Base-by-base conservation (phyloP, 805 yeast species). In the Saccharomycopsis sp. region DNA sequence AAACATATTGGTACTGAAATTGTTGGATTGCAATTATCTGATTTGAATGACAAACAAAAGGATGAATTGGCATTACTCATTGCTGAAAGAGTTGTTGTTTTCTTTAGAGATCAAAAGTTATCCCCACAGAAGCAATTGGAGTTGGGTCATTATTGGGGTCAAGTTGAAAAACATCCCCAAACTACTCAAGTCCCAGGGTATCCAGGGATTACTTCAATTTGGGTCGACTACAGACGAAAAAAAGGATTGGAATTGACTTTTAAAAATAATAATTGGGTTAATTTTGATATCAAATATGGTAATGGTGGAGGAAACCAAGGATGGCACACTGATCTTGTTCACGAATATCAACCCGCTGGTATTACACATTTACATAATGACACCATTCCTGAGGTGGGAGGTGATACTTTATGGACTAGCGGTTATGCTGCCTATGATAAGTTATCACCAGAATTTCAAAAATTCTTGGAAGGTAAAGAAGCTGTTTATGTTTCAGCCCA, bases 291-390 rank as follows among this genome's bases (percentile, higher is more conserved):
- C 22, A 44, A 40, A 27, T 40, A 40, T 20, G 48, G 48, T 22
- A 14, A 36, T 11, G 52, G 54, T 17, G 55, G 55, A 40, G 64
- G 61, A 23, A 36, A 40, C 35, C 28, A 40, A 20, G 45, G 45
- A n/a, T 73, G 75, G 74, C 81, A 75, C 62, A 67, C 77, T 5
- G 80, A 75, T 55, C 64, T 76, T 41, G 70, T 70, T 34, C 79
- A 75, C 53, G 81, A 76, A 60, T 62, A 64, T 38, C 74, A 72
- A 45, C 80, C 81, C 4, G 73, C 81, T 1, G 78, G 76, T 19
- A 62, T 70, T 51, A 75, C 82, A 3, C 72, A 70, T 50, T 63
- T 78, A 53, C 75, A 74, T 52, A 64, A 70, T 54, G 76, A 75
- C 53, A 63, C 74, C 16, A 65, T 71, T 23, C 77, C 78, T 5